Percentiles rank a stretch among this genome's conserved stretches.
phyloP scores from a whole-genome alignment of 1,139 yeast genomes.

The Yamadazyma sp. region DNA sequence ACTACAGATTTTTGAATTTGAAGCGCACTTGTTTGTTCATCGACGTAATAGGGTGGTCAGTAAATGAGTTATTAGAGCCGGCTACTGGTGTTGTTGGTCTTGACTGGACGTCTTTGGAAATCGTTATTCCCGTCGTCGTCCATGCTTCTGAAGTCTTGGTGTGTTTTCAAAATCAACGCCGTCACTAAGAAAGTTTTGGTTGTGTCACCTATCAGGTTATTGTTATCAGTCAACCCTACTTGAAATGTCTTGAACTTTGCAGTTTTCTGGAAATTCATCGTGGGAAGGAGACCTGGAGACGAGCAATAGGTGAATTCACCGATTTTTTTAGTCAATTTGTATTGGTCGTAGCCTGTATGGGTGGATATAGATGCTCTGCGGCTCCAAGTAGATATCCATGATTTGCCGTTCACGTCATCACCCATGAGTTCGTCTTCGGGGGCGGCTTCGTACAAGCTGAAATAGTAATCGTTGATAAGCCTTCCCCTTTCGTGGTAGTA shows the following conservation, averaged over 20 bases:
- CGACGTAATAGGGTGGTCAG: too few relatives aligned
- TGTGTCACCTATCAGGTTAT: background rate
- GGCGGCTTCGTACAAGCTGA: constrained; percentile 6
- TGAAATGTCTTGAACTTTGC: constrained; percentile 5
- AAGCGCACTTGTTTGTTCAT: constrained; percentile 1
- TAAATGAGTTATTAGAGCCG: too few relatives aligned
- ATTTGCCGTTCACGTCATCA: background rate
- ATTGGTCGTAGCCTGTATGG: background rate
- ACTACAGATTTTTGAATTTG: background rate
- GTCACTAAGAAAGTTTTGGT: constrained; percentile 2
- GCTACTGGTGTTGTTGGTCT: too few relatives aligned
- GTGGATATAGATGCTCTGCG: background rate
- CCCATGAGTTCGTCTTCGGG: constrained; percentile 3
- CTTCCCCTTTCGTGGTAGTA: constrained; percentile 3
- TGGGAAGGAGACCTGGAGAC: constrained; percentile 3
- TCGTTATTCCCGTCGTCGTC: constrained; percentile 1
- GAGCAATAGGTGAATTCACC: constrained; percentile 5
- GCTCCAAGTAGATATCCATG: background rate
- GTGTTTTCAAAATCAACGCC: constrained; percentile 4
- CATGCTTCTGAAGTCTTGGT: constrained; percentile 2
- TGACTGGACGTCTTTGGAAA: background rate
- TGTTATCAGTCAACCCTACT: background rate
- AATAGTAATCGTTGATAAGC: background rate
- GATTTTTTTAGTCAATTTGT: constrained; percentile 3
- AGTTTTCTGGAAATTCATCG: constrained; percentile 3